A percentile compares a stretch with the other conserved stretches of the same genome.
These are phyloP conservation scores for Mortierella sp. DNA, from an alignment of 371 early-diverging fungal genomes.

Conservation along the genomic window DNA sequence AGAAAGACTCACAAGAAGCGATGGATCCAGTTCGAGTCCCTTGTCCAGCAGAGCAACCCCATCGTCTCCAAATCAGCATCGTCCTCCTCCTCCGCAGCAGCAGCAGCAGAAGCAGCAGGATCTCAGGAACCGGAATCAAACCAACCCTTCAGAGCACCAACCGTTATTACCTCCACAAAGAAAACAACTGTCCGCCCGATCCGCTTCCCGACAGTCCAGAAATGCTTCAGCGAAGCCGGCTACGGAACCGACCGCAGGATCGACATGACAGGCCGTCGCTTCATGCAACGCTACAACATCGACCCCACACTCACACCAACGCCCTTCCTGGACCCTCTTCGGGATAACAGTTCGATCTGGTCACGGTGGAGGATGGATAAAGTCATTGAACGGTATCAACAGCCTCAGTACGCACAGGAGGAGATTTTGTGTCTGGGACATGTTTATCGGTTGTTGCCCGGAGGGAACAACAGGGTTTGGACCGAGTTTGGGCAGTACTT, in stretches of 20 bases:
- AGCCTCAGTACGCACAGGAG: conserved; percentile 26
- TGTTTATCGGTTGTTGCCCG: conserved; percentile 47
- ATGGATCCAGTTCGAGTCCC: conserved; percentile 28
- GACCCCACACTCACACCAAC: conserved; percentile 29
- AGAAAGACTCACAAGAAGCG: conserved; percentile 6
- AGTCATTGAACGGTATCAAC: conserved; percentile 50
- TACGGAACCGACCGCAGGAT: conserved; percentile 42
- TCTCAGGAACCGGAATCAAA: background rate
- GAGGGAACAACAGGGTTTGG: conserved; percentile 43
- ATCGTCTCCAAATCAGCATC: background rate
- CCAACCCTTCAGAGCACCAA: background rate
- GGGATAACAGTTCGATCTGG: conserved; percentile 41
- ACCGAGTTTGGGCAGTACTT: conserved; percentile 50
- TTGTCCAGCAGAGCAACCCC: conserved; percentile 13
- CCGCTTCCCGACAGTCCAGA: conserved; percentile 22
- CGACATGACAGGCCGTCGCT: conserved; percentile 43
- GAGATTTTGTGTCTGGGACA: conserved; percentile 46
- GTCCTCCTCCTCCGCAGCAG: background rate
- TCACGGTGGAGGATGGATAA: conserved; percentile 49
- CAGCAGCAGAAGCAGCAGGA: background rate
- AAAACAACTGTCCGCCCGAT: background rate
- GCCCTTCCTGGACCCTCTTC: conserved; percentile 36
- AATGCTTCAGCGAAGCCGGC: conserved; percentile 43
- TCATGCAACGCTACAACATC: conserved; percentile 46
- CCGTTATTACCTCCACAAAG: background rate